phyloP scores from a whole-genome alignment of 306 rosid species.

The Castanea mollissima region DNA sequence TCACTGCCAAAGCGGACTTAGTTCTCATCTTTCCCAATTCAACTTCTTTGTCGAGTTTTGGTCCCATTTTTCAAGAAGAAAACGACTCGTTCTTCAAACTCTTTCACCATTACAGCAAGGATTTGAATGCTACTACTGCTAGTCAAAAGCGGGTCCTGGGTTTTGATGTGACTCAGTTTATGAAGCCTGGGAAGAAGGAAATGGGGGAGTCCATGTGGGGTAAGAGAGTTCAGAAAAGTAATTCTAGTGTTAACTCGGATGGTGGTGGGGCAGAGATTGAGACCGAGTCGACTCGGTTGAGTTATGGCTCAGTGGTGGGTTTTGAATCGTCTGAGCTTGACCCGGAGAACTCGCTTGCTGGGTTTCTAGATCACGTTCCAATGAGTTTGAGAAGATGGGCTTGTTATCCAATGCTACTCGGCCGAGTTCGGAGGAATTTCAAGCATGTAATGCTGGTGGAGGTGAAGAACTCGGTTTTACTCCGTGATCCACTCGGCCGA shows the following conservation, averaged over 20 bases:
- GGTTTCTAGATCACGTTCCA: slow-evolving; percentile 61
- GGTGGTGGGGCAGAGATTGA: neutral
- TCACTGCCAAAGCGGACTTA: slow-evolving; percentile 64
- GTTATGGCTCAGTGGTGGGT: slow-evolving; percentile 77
- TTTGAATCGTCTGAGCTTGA: slow-evolving; percentile 78
- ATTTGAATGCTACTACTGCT: slow-evolving; percentile 24
- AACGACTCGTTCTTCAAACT: slow-evolving; percentile 50
- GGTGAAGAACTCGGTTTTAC: slow-evolving; percentile 36
- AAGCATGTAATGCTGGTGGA: slow-evolving; percentile 67
- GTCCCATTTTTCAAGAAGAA: slow-evolving; percentile 47
- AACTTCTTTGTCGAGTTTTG: slow-evolving; percentile 25
- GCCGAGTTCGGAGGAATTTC: slow-evolving; percentile 69
- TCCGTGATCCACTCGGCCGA: slow-evolving; percentile 59
- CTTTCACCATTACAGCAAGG: slow-evolving; percentile 20
- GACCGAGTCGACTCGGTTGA: slow-evolving; percentile 31
- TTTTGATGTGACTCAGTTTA: slow-evolving; percentile 47
- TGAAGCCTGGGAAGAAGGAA: slow-evolving; percentile 24
- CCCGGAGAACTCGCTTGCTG: slow-evolving; percentile 85
- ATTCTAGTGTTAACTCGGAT: slow-evolving; percentile 17
- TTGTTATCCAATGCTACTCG: slow-evolving; percentile 82
- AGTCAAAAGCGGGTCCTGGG: slow-evolving; percentile 15
- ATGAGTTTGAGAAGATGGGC: slow-evolving; percentile 80
- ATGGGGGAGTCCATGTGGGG: slow-evolving; percentile 72
- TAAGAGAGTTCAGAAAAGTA: slow-evolving; percentile 11
- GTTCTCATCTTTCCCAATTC: slow-evolving; percentile 56